Percentiles rank a stretch among this genome's conserved stretches.
phyloP scores from a whole-genome alignment of 2,329 filamentous ascomycete species.

The Coniochaeta sp. region DNA sequence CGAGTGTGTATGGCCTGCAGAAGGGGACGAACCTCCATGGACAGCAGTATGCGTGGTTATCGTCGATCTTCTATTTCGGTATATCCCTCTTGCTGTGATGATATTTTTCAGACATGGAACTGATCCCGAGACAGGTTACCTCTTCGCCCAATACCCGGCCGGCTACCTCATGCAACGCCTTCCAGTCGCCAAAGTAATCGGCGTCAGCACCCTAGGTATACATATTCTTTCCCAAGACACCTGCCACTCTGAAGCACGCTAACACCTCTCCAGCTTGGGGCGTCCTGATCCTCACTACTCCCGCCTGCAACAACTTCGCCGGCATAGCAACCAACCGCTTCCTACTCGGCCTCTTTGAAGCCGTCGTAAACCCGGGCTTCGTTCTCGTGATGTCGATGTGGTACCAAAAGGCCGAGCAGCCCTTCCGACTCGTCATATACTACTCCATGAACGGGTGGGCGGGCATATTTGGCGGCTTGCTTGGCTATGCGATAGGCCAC shows the following conservation, averaged over 20 bases:
- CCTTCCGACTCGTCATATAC: constrained; percentile 45
- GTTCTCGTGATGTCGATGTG: constrained; percentile 53
- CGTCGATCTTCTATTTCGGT: constrained; percentile 15
- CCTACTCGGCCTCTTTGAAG: constrained; percentile 49
- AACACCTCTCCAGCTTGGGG: constrained; percentile 33
- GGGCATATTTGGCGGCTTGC: constrained; percentile 53
- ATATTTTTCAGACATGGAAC: background rate
- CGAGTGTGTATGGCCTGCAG: constrained; percentile 39
- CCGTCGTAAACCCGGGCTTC: constrained; percentile 49
- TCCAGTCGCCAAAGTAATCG: constrained; percentile 41
- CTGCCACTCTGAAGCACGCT: background rate
- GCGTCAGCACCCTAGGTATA: constrained; percentile 26
- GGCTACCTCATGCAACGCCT: constrained; percentile 38
- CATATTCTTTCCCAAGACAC: background rate
- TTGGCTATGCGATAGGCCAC: constrained; percentile 53
- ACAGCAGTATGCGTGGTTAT: constrained; percentile 45
- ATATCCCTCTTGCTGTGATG: background rate
- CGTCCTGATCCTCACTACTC: constrained; percentile 36
- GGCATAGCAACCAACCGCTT: constrained; percentile 50
- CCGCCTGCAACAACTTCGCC: constrained; percentile 45
- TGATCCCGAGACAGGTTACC: constrained; percentile 25
- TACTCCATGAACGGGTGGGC: constrained; percentile 51
- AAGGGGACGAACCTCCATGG: constrained; percentile 38
- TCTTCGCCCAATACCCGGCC: constrained; percentile 37
- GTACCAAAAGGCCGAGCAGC: constrained; percentile 36